Conservation (phyloP, 2,329 filamentous ascomycete species). For the Penicillium decumbens region DNA sequence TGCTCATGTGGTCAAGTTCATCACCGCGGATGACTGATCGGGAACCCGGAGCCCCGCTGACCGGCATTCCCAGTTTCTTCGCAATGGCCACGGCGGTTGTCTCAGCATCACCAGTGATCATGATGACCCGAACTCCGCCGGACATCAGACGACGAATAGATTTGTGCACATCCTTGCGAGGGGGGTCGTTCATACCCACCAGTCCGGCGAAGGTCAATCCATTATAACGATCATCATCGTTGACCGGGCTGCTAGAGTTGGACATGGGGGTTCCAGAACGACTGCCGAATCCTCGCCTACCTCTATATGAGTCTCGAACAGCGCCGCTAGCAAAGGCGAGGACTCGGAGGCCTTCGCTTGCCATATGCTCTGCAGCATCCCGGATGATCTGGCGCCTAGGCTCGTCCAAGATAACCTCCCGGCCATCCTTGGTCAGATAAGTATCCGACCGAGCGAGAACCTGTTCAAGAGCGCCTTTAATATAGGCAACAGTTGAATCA, state of each 20-base stretch:
- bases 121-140: slow-evolving; percentile 93
- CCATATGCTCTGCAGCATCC: slow-evolving; percentile 79
- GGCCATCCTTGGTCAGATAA: slow-evolving; percentile 79
- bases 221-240: slow-evolving; percentile 70
- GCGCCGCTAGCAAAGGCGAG: slow-evolving; percentile 88
- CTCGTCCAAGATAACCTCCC: slow-evolving; percentile 79
- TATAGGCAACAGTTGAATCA: slow-evolving; percentile 75
- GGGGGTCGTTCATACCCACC: slow-evolving; percentile 96
- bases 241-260: slow-evolving; percentile 32
- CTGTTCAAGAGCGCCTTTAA: slow-evolving; percentile 90
- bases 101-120: slow-evolving; percentile 97
- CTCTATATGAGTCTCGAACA: slow-evolving; percentile 48
- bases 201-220: slow-evolving; percentile 85
- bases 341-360: slow-evolving; percentile 80
- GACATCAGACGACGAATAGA: slow-evolving; percentile 87
- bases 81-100: slow-evolving; percentile 92
- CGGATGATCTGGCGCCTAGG: slow-evolving; percentile 67
- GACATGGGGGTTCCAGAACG: slow-evolving; percentile 47
- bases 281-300: slow-evolving; percentile 48
- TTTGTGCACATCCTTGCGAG: slow-evolving; percentile 79
- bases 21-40: slow-evolving; percentile 73
- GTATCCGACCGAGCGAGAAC: slow-evolving; percentile 83
- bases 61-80: slow-evolving; percentile 87
- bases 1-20: slow-evolving; percentile 88
- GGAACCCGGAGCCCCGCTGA: slow-evolving; percentile 56